Base-by-base conservation (phyloP, 2,329 filamentous ascomycete species). In the Tolypocladium paradoxum region DNA sequence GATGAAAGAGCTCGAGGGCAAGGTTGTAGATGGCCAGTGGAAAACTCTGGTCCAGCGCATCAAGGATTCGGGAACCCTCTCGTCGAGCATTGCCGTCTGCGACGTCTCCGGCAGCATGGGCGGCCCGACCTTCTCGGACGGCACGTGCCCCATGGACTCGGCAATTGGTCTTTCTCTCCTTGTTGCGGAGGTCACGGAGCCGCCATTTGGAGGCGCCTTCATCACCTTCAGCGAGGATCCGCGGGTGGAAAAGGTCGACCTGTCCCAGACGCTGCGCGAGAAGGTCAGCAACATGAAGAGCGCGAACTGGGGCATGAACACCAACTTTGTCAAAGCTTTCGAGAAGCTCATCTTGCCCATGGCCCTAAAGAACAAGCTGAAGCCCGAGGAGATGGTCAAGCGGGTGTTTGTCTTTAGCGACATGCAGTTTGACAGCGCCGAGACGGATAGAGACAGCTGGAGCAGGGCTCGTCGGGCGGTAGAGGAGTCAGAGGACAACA, bases 371-470 rank as follows among this genome's bases (percentile, higher is more conserved):
- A 70, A 80, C 56, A 71, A 76, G 12, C 59, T 83, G 35, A 71
- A 68, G 56, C 73, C 70, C 38, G 76, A 81, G 52, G 73, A 83
- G 38, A 83, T 84, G 79, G 73, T 83, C 18, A 82, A 81, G 66
- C 75, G 76, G 4, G 61, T 84, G 18, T 82, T 84, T 59, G 75
- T 83, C 35, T 83, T 83, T 59, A 76, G 70, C 46, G 79, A 82
- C 61, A 83, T 83, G 80, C 78, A 83, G 46, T 83, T 84, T 60
- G 64, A 83, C 56, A 0, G 73, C 73, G 1, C 52, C 56, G 35
- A 50, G 14, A n/a, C n/a, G n/a, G n/a, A n/a, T n/a, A n/a, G n/a
- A n/a, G n/a, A n/a, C n/a, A n/a, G n/a, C n/a, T n/a, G n/a, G n/a
- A n/a, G n/a, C n/a, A n/a, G n/a, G 11, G 5, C 33, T 16, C 33